Evolutionary conservation across 495 filamentous ascomycete genomes (phyloP), one percentile per base, ranked within the genome.

Genomic region (Jackrogersella multiformis): DNA sequence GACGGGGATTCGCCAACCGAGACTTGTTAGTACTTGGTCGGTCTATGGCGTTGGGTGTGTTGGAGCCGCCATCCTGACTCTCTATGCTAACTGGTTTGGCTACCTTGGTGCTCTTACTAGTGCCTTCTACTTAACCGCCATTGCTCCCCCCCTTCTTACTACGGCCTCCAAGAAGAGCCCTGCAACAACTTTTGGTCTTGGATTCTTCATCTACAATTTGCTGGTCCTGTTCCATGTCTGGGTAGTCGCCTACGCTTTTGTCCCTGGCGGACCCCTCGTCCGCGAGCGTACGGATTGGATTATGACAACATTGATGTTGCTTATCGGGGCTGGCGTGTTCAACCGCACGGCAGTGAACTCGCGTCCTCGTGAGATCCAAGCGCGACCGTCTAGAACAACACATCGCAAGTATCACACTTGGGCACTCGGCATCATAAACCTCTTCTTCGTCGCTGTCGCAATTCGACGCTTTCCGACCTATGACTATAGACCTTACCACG

Each of bases 181-280:
- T 7, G 92, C 85, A 0, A 82, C 80, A 23, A 90, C 90, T 0
- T 98, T 99, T 73, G 94, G 94, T 6, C 64, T 96, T 28, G 94
- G 89, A 9, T 97, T 96, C 79, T 73, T 97, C 35, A 77, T 95
- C 30, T 98, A 97, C 78, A 96, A 97, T 73, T 80, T 97, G 74
- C 73, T 98, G 74, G 87, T 97, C 16, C 84, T 99, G 49, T 95
- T 95, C 78, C 93, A 97, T 72, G 93, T 97, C 35, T 99, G 96
- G 96, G 90, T 97, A 52, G 96, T 99, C 18, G 96, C 96, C 5
- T 99, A 99, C 68, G 96, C 96, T 49, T 99, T 99, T 73, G 96
- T 99, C n/a, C 96, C 95, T 13, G 96, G 96, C 39, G 96, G 95
- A 24, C 94, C 93, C 2, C 82, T 97, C 0, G 89, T 98, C 44